Percentiles rank a stretch among this genome's conserved stretches.
Conservation (phyloP, 148 eudicot species). For the Hydrangea macrophylla region DNA sequence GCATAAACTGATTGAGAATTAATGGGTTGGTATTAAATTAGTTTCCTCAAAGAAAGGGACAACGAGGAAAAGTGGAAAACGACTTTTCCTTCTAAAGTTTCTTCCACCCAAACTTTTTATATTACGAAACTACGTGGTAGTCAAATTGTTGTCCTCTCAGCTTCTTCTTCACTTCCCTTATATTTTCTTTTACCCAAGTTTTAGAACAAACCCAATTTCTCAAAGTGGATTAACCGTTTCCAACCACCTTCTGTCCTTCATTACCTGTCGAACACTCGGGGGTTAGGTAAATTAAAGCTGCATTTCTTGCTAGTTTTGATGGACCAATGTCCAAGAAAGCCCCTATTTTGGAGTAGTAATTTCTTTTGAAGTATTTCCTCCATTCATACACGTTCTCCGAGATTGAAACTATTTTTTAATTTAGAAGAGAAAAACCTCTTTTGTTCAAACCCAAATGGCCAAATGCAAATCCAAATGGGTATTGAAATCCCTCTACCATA, state of each 20-base stretch:
- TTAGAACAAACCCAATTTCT: conserved; percentile 24
- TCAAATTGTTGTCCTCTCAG: conserved; percentile 13
- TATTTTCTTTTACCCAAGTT: neutral
- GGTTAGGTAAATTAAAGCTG: neutral
- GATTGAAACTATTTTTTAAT: no score
- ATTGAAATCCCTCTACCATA: no score
- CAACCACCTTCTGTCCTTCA: conserved; percentile 27
- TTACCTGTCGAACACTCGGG: neutral
- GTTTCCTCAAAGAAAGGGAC: no score
- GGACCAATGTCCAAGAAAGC: neutral
- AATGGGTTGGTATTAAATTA: neutral
- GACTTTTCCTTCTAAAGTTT: neutral
- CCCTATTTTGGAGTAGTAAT: neutral
- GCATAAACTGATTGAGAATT: no score
- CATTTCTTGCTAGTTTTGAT: neutral
- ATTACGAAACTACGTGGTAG: neutral
- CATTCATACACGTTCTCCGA: no score
- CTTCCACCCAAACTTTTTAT: neutral
- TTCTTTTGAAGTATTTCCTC: neutral
- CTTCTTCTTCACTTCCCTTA: neutral
- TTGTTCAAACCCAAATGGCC: no score
- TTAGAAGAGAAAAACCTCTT: no score
- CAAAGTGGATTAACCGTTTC: conserved; percentile 37
- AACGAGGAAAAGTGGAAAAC: neutral
- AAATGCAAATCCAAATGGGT: no score